Evolutionary conservation across 1,284 basidiomycete species (phyloP).

Genomic region (Athelia sp.): DNA sequence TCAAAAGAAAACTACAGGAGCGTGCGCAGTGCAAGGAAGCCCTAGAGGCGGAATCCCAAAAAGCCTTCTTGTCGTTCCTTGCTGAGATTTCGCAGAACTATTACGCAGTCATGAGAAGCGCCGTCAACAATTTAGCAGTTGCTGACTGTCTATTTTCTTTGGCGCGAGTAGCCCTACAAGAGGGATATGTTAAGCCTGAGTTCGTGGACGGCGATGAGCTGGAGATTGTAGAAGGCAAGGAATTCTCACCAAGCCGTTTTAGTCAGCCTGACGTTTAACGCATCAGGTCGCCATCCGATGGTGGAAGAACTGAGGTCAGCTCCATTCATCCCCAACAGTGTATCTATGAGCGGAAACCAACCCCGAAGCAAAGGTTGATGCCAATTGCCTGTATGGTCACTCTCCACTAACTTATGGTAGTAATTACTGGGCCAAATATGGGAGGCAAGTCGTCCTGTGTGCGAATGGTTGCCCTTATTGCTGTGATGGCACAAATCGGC

Average conservation of each 20-base stretch:
- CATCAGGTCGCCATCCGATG: constrained; percentile 68
- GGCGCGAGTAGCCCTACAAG: constrained; percentile 65
- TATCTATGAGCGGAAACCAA: constrained; percentile 49
- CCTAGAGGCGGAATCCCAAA: constrained; percentile 62
- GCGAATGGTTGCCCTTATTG: constrained; percentile 70
- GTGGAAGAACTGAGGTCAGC: constrained; percentile 72
- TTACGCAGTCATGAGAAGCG: constrained; percentile 68
- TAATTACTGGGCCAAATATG: constrained; percentile 1
- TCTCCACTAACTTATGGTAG: background rate
- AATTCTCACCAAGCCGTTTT: background rate
- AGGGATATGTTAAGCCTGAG: constrained; percentile 68
- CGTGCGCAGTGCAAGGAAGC: constrained; percentile 77
- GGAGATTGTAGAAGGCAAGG: constrained; percentile 57
- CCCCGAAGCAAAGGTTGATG: constrained; percentile 44
- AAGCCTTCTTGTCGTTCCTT: constrained; percentile 69
- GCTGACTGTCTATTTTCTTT: constrained; percentile 78
- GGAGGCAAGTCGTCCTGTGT: constrained; percentile 71
- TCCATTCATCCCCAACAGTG: constrained; percentile 77
- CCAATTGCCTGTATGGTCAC: too few relatives aligned
- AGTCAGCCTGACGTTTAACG: background rate
- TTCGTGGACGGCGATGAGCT: constrained; percentile 56
- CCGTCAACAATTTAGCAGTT: constrained; percentile 73
- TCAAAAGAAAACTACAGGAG: constrained; percentile 65
- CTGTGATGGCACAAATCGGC: constrained; percentile 65
- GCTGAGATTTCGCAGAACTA: constrained; percentile 59